A percentile compares a stretch with the other conserved stretches of the same genome.
Evolutionary conservation across 2,329 filamentous ascomycete genomes (phyloP).

Genomic region (Pyrenophora seminiperda): DNA sequence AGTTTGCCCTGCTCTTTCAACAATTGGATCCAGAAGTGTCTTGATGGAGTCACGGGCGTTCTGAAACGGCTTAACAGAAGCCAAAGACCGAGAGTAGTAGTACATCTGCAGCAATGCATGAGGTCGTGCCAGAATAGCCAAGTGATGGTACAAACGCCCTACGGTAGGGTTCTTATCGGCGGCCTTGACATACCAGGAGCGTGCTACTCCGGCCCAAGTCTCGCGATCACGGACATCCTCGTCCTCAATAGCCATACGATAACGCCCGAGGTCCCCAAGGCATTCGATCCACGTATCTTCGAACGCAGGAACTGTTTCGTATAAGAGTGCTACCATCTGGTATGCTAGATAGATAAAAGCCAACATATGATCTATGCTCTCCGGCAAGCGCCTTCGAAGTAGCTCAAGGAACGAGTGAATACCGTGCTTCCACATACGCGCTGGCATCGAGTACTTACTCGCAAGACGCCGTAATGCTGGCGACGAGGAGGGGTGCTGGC

Average conservation of each 20-base stretch:
- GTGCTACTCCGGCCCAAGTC: conserved; percentile 78
- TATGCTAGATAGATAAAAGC: conserved; percentile 89
- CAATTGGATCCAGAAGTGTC: conserved; percentile 65
- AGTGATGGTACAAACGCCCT: conserved; percentile 84
- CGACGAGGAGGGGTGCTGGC: conserved; percentile 78
- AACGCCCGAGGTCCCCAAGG: conserved; percentile 81
- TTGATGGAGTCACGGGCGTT: conserved; percentile 73
- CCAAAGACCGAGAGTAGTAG: conserved; percentile 73
- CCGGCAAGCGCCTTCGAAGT: conserved; percentile 67
- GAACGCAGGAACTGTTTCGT: conserved; percentile 83
- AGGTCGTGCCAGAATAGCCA: conserved; percentile 77
- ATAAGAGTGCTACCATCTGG: conserved; percentile 83
- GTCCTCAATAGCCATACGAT: conserved; percentile 91
- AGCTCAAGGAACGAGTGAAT: conserved; percentile 86
- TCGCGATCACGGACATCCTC: conserved; percentile 75
- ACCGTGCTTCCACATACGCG: conserved; percentile 90
- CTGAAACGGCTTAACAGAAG: conserved; percentile 68
- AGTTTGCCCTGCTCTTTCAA: conserved; percentile 43
- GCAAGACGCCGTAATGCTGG: conserved; percentile 70
- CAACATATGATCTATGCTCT: conserved; percentile 84
- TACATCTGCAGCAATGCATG: conserved; percentile 73
- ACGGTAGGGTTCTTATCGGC: conserved; percentile 76
- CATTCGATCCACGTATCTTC: conserved; percentile 94
- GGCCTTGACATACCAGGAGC: conserved; percentile 80
- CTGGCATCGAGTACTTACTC: conserved; percentile 87